Percentiles rank a stretch among this genome's conserved stretches.
Evolutionary conservation across 140 eudicot genomes (phyloP).

Genomic region (Senecio squalidus): DNA sequence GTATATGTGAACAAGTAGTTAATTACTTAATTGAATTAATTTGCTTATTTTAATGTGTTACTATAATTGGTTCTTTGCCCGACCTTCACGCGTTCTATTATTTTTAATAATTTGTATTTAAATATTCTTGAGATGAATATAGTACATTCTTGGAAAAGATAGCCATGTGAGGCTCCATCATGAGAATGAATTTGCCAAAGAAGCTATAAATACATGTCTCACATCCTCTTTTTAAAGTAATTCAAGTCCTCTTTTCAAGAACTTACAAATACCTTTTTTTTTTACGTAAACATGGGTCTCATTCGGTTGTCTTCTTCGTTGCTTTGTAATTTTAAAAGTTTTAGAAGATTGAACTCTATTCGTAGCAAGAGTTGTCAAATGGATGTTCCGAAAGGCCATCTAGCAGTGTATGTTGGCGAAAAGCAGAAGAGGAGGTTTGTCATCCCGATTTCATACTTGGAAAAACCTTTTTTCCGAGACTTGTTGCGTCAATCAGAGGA

Average conservation of each 20-base stretch:
- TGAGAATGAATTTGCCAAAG: neutral
- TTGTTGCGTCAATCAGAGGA: slow-evolving; percentile 19
- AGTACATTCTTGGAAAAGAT: no score
- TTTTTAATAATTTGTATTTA: no score
- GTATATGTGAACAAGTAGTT: neutral
- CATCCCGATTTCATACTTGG: slow-evolving; percentile 22
- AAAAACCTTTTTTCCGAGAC: slow-evolving; percentile 17
- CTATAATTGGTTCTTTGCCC: no score
- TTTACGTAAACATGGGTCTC: neutral
- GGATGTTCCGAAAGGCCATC: slow-evolving; percentile 22
- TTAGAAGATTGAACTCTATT: slow-evolving; percentile 7
- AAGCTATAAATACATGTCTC: neutral
- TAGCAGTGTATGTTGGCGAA: slow-evolving; percentile 24
- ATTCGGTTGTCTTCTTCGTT: neutral
- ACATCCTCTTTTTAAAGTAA: neutral
- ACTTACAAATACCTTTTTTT: neutral
- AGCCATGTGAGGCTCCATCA: neutral
- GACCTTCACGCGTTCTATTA: no score
- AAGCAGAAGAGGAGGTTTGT: slow-evolving; percentile 19
- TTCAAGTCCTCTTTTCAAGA: neutral
- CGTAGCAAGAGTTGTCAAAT: neutral
- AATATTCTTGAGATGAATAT: no score
- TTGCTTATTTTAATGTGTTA: neutral
- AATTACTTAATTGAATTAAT: no score
- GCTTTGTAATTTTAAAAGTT: slow-evolving; percentile 8